Conservation (phyloP, 163 green algal genomes). For the Scenedesmus sp. region DNA sequence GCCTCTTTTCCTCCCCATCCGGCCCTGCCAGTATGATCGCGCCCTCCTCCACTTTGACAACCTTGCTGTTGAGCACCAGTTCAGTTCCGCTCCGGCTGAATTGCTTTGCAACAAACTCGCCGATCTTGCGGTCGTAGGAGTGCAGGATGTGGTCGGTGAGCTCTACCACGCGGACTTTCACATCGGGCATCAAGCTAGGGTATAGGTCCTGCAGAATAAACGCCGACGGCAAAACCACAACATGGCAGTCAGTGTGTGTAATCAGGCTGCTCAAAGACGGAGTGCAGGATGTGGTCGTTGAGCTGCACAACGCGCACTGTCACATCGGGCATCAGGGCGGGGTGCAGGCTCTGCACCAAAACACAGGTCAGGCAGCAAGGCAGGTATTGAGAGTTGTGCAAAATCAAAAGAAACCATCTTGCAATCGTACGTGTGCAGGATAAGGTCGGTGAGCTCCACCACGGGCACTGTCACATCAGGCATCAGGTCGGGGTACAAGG, state of each 20-base stretch:
- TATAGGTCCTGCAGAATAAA: conserved; percentile 4
- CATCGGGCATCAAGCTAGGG: conserved; percentile 34
- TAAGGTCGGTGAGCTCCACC: conserved; percentile 90
- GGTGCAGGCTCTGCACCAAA: too few species aligned
- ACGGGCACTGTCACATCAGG: conserved; percentile 70
- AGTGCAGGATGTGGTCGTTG: not conserved
- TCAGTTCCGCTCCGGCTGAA: conserved; percentile 83
- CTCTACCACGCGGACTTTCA: conserved; percentile 83
- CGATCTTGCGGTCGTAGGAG: conserved; percentile 90
- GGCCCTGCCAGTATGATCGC: conserved; percentile 70
- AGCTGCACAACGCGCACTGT: too few species aligned
- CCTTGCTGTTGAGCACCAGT: conserved; percentile 84
- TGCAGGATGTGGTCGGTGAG: conserved; percentile 92
- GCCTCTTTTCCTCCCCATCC: conserved; percentile 59
- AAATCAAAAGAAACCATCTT: conserved; percentile 59
- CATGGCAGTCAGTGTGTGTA: not conserved
- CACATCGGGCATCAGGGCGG: too few species aligned
- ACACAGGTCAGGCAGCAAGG: too few species aligned
- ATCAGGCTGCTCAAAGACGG: not conserved
- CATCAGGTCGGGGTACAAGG: conserved; percentile 36
- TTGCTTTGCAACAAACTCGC: conserved; percentile 79
- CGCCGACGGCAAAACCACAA: too few species aligned
- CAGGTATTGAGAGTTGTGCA: too few species aligned
- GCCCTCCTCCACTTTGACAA: conserved; percentile 72
- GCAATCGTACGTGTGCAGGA: conserved; percentile 93